Conservation (phyloP, 805 yeast genomes). For the Pichia manshurica region DNA sequence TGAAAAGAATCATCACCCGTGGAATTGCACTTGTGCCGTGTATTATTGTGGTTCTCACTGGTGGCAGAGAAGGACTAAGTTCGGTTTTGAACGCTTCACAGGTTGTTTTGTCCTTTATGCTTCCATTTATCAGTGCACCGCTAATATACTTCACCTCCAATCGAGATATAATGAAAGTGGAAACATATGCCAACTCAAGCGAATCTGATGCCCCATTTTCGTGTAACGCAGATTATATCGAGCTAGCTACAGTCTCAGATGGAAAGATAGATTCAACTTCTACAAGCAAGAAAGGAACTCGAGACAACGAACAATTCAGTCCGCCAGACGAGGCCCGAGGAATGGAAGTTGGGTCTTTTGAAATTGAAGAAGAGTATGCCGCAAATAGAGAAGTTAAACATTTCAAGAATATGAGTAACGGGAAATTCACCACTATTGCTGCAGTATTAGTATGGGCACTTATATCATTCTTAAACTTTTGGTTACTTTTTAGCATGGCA, state of each 20-base stretch:
- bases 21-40: slow-evolving; percentile 84
- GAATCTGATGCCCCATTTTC: neutral
- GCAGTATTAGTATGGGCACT: slow-evolving; percentile 65
- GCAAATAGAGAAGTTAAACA: neutral
- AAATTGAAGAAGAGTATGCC: neutral
- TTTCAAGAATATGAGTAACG: slow-evolving; percentile 66
- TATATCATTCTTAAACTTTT: slow-evolving; percentile 66
- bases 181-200: slow-evolving; percentile 6
- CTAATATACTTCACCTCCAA: slow-evolving; percentile 74
- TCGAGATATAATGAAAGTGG: slow-evolving; percentile 36
- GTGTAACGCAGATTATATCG: slow-evolving; percentile 13
- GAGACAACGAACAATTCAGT: neutral
- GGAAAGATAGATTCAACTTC: neutral
- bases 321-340: neutral
- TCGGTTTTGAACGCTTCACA: slow-evolving; percentile 73
- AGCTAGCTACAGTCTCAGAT: neutral
- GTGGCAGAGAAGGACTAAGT: slow-evolving; percentile 80
- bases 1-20: slow-evolving; percentile 73
- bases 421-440: slow-evolving; percentile 43
- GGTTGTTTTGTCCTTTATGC: slow-evolving; percentile 70
- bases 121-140: slow-evolving; percentile 88
- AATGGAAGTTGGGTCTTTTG: slow-evolving; percentile 1
- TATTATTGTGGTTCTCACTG: slow-evolving; percentile 58
- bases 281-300: neutral
- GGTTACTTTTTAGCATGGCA: slow-evolving; percentile 44